Base-by-base conservation (phyloP, 2,329 filamentous ascomycete species). In the Polytolypa hystricis region DNA sequence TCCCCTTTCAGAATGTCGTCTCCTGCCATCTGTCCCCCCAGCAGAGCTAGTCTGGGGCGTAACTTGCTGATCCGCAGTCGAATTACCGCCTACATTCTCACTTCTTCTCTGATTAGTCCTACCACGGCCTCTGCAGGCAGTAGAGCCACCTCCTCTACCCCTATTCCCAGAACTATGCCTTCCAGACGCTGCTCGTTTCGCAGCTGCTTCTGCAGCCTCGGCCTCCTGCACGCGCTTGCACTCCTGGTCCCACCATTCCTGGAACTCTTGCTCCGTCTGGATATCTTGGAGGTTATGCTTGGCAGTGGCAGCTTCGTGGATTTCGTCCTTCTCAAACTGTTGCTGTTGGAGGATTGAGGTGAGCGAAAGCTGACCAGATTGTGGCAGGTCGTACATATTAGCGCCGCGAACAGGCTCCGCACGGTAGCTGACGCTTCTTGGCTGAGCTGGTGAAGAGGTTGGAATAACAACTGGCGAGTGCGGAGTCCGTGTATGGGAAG, bases 231-330 rank as follows among this genome's bases (percentile, higher is more conserved):
- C 74, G 18, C 82, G 70, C 41, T 71, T 71, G 49, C 79, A 85
- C 58, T 94, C 87, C 43, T 82, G 78, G 47, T 93, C 84, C 86
- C 86, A 94, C 86, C 87, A 94, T 55, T 93, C 79, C 55, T 95
- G 84, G 55, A 98, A 98, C 35, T 85, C 85, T 54, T 98, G 91
- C 60, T 98, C 91, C 46, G 91, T 78, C 56, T 98, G 91, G 41
- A 98, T 98, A 44, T 96, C 91, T 52, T 93, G 79, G 19, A 98
- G 64, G 44, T 84, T 91, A 38, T 89, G 74, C 61, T 93, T 95
- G 2, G 86, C 84, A 10, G 57, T 62, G 8, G 79, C 79, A 1
- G 86, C 84, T 54, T 94, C 87, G 36, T 77, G 80, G 42, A 93
- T 78, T 12, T 76, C 73, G 39, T 85, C 77, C 53, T 93, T 91